Evolutionary conservation across 2,329 filamentous ascomycete genomes (phyloP).

Genomic region (Fusarium mundagurra): DNA sequence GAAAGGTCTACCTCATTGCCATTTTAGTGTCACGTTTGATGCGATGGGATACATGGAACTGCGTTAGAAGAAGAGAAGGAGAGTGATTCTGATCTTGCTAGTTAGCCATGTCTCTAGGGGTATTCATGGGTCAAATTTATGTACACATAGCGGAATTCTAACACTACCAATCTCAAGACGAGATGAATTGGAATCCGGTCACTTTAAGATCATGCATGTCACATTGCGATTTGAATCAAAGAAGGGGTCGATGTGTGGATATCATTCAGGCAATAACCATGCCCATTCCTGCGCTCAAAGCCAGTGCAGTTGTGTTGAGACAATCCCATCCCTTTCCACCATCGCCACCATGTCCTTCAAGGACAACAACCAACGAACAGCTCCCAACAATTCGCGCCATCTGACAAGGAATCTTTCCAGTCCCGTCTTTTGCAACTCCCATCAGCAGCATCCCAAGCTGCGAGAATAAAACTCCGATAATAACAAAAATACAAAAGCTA

Average conservation of each 20-base stretch:
- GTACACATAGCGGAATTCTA: conserved; percentile 26
- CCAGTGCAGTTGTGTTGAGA: background rate
- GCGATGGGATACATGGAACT: background rate
- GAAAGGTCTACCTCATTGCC: conserved; percentile 1
- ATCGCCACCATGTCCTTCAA: conserved; percentile 11
- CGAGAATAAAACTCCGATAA: conserved; percentile 34
- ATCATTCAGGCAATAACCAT: conserved; percentile 14
- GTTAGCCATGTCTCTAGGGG: background rate
- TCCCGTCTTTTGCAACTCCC: conserved; percentile 30
- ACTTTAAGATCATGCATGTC: background rate
- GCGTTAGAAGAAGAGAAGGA: conserved; percentile 25
- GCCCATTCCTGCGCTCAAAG: conserved; percentile 6
- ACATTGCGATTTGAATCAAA: background rate
- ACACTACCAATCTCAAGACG: conserved; percentile 2
- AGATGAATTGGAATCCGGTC: conserved; percentile 8
- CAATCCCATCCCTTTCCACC: conserved; percentile 5
- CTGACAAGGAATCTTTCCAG: conserved; percentile 13
- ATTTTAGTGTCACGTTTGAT: background rate
- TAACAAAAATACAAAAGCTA: conserved; percentile 10
- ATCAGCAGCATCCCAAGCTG: conserved; percentile 38
- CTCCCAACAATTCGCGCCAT: conserved; percentile 19
- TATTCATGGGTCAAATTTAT: conserved; percentile 1
- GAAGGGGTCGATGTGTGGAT: conserved; percentile 27
- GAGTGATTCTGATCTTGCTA: background rate
- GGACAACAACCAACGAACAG: conserved; percentile 15